Evolutionary conservation across 495 filamentous ascomycete genomes (phyloP), one percentile per base, ranked within the genome.

Genomic region (Beverwykella pulmonaria): DNA sequence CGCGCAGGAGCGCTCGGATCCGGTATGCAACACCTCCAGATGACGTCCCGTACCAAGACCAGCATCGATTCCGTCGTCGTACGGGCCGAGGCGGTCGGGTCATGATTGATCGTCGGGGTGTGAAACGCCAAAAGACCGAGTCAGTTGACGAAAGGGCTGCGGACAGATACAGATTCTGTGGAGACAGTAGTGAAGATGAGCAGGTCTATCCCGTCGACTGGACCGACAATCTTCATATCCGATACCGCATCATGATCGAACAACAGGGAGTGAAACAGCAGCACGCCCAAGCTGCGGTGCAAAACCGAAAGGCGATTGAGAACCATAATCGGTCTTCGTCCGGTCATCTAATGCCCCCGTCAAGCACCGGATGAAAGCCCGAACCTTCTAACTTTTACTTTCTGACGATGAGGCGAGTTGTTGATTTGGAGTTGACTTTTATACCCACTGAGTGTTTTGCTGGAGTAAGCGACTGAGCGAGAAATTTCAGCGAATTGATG

Each of bases 181-280:
- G 62, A 2, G 72, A 74, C 12, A 68, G 67, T 50, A 67, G 65
- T 44, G 72, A 72, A 44, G 72, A 72, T 34, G 70, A 72, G 32
- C 29, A 68, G 39, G 39, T 70, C 14, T 68, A 64, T 58, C 54
- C 47, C 19, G 59, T 67, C 15, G 72, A 74, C 50, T 65, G 49
- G 52, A 71, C 64, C 30, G 65, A 67, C 19, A 68, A 67, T 29
- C 41, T 68, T 22, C 52, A 68, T 53, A 72, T 70, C 49, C 60
- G 61, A 39, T 74, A 70, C 44, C 72, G 72, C 1, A 68, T 72
- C 36, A 68, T 74, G 69, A 61, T 72, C 29, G 71, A 67, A n/a
- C 36, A 52, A 17, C 62, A 60, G 22, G 56, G 67, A 23, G 67
- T 61, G n/a, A 69, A 69, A 47, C 55, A 54, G 36, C 55, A 59